Evolutionary conservation across 305 asterid species (phyloP), one percentile per base, ranked within the genome.

Genomic region (Caryopteris hybrid): DNA sequence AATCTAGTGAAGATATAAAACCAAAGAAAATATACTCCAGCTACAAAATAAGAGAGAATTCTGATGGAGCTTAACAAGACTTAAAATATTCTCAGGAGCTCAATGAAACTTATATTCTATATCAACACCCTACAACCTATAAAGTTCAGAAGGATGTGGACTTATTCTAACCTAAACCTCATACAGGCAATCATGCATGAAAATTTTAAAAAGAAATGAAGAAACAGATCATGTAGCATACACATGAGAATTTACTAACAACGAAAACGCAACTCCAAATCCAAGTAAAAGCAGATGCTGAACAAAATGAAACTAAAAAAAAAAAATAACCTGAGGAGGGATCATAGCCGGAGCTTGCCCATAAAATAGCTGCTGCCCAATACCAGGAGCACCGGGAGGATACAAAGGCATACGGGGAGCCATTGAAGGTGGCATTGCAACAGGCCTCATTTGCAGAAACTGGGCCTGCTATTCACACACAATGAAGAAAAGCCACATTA

Each of bases 341-440:
- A 91, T 82, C 31, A 92, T 77, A 54, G 95, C 79, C 33, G 94
- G 96, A 1, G 73, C 82, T 84, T 92, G 98, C 39, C 98, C 98
- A 66, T 87, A 89, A 57, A 86, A 89, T 51, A 89, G 74, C 74
- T 85, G 98, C 70, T 87, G 98, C 33, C 95, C 94, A 5, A 89
- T 83, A 45, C 90, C 96, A 29, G 92, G 87, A 58, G 81, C 93
- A 66, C 96, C 92, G 7, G 89, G 90, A 73, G 96, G 95, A 81
- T 88, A 87, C 75, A 91, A 72, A 27, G 97, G 93, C 95, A 89
- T 81, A 13, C 96, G 90, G 7, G 97, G 96, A 72, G 85, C 84
- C 68, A 91, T 76, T 5, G 93, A 60, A 20, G 88, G 87, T 41
- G 84, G 71, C 77, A 89, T 81, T 13, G 91, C 85, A 45, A 85